These are phyloP conservation scores for Sugiyamaella neomexicana DNA, from an alignment of 1,139 yeast genomes.

Conservation along the genomic window DNA sequence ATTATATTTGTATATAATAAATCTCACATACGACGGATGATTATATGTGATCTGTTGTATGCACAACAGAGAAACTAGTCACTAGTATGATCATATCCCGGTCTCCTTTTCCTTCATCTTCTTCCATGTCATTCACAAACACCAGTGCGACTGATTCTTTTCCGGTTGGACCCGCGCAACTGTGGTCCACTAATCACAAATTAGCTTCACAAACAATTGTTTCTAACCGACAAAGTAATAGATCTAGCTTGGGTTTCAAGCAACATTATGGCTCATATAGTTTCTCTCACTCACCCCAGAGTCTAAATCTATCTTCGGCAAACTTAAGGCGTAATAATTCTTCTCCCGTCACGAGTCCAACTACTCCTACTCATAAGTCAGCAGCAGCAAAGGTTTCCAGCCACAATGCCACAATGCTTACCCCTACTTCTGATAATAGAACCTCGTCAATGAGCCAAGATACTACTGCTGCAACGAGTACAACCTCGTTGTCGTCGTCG, in stretches of 20 bases:
- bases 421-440: background rate
- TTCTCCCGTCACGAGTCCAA: conserved; percentile 9
- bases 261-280: conserved; percentile 9
- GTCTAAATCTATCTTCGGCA: conserved; percentile 1
- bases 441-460: background rate
- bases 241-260: background rate
- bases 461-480: background rate
- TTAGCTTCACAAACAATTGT: background rate
- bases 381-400: background rate
- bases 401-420: background rate
- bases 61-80: background rate
- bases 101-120: background rate
- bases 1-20: conserved; percentile 6
- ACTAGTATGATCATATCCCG: background rate
- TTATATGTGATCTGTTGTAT: background rate
- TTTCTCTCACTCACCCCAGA: conserved; percentile 5
- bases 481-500: conserved; percentile 7
- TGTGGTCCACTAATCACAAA: background rate
- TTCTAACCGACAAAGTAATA: background rate
- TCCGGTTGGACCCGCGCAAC: background rate
- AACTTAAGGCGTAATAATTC: conserved; percentile 1
- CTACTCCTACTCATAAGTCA: background rate
- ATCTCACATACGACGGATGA: background rate
- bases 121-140: background rate
- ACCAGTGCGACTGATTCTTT: background rate